Evolutionary conservation across 129 eudicot species (phyloP).

Genomic region (Centaurea solstitialis): DNA sequence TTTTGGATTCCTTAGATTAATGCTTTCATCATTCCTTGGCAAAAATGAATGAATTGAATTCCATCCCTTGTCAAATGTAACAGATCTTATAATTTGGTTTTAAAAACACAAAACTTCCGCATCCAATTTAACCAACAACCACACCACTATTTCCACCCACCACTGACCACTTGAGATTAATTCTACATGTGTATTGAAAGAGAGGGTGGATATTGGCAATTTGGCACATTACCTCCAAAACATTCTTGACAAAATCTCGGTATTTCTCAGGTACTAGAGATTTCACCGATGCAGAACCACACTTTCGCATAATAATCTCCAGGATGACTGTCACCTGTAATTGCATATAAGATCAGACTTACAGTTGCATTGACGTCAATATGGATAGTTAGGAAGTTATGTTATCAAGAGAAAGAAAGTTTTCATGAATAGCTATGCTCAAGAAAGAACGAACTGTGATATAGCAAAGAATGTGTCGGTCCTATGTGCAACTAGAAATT

Average conservation of each 20-base stretch:
- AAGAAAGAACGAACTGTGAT: too few species aligned
- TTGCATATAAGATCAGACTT: constrained; percentile 4
- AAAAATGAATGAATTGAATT: too few species aligned
- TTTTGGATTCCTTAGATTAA: too few species aligned
- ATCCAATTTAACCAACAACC: too few species aligned
- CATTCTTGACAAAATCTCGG: constrained; percentile 55
- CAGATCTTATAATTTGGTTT: too few species aligned
- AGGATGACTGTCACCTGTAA: constrained; percentile 79
- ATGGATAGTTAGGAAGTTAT: background rate
- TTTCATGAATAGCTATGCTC: background rate
- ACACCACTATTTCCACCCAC: too few species aligned
- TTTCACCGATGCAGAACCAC: constrained; percentile 75
- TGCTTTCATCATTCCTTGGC: too few species aligned
- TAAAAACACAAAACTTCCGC: too few species aligned
- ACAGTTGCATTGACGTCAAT: background rate
- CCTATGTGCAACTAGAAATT: background rate
- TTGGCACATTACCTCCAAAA: constrained; percentile 51
- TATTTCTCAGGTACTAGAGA: constrained; percentile 63
- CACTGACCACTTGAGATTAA: background rate
- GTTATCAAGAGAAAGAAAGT: background rate
- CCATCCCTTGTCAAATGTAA: too few species aligned
- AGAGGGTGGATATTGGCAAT: background rate
- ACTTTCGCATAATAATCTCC: constrained; percentile 89
- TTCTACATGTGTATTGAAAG: background rate
- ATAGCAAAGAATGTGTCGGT: background rate